Evolutionary conservation across 73 alveolate genomes (phyloP), one percentile per base, ranked within the genome.

Genomic region (Uronychia binucleata): DNA sequence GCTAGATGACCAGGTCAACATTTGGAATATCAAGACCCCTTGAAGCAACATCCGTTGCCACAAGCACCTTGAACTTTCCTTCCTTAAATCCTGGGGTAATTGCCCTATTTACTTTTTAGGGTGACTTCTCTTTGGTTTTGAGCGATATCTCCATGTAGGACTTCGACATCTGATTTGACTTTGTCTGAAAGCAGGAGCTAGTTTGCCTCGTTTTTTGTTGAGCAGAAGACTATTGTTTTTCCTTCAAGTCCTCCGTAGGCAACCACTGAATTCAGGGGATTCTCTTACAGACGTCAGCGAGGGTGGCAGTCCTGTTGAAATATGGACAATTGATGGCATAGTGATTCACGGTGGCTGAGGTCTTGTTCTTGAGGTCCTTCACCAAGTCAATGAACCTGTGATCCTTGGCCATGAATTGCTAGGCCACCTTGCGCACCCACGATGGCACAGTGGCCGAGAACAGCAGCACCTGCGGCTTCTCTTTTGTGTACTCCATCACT

Each of bases 11-110:
- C 46, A 98, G 89, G 81, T 96, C 98, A 13, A 98, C 99, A 28
- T 97, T 96, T 8, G 98, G 98, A 58, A 98, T 97, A 91, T 97
- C 99, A n/a, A 98, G 93, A n/a, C 99, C 99, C 75, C 99, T 90
- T 25, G 99, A 92, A 1, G 99, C 99, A 25, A 98, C 99, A 92
- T 98, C 99, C 28, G 99, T 98, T 0, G 99, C 99, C 19, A 98
- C 98, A 58, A 98, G 95, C 30, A 98, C 96, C 58, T 95, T 91
- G 33, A 95, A 94, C 84, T 96, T 91, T 33, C 98, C 98, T 74
- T 92, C 96, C 86, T 97, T 94, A 86, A 98, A 98, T 25, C 99
- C n/a, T n/a, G n/a, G n/a, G n/a, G n/a, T n/a, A n/a, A n/a, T n/a
- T n/a, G n/a, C n/a, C n/a, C n/a, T n/a, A n/a, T n/a, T n/a, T n/a